Conservation (phyloP, 306 rosid species). For the Vicia sativa region DNA sequence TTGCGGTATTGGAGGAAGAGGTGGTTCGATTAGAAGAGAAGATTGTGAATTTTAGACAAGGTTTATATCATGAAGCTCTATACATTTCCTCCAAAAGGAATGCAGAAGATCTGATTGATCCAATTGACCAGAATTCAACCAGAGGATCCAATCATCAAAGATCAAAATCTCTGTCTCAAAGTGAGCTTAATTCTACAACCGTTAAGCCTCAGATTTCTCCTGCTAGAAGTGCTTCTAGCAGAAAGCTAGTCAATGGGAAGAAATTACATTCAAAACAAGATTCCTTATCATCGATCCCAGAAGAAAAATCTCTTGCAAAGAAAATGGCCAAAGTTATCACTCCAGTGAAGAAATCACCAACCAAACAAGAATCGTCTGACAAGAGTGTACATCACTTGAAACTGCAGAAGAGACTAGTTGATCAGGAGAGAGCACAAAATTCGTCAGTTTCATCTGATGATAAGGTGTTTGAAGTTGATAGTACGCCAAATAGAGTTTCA, state of each 20-base stretch:
- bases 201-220: constrained; percentile 62
- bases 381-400: constrained; percentile 54
- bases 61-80: constrained; percentile 83
- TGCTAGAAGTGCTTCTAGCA: constrained; percentile 61
- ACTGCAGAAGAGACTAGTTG: constrained; percentile 56
- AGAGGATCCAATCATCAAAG: constrained; percentile 67
- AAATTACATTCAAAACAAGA: constrained; percentile 50
- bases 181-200: constrained; percentile 58
- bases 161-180: constrained; percentile 71
- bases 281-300: constrained; percentile 46
- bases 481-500: constrained; percentile 69
- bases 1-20: constrained; percentile 93
- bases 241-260: constrained; percentile 51
- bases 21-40: constrained; percentile 82
- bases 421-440: constrained; percentile 58
- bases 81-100: constrained; percentile 63
- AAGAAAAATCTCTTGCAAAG: constrained; percentile 68
- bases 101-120: constrained; percentile 50
- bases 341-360: constrained; percentile 57
- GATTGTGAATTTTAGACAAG: constrained; percentile 84
- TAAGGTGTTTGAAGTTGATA: constrained; percentile 48
- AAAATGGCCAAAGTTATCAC: constrained; percentile 52
- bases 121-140: constrained; percentile 50
- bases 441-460: constrained; percentile 54
- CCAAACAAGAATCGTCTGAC: constrained; percentile 54